Evolutionary conservation across 2,329 filamentous ascomycete species (phyloP), one percentile per base, ranked within the genome.

Genomic region (Fusarium algeriense): DNA sequence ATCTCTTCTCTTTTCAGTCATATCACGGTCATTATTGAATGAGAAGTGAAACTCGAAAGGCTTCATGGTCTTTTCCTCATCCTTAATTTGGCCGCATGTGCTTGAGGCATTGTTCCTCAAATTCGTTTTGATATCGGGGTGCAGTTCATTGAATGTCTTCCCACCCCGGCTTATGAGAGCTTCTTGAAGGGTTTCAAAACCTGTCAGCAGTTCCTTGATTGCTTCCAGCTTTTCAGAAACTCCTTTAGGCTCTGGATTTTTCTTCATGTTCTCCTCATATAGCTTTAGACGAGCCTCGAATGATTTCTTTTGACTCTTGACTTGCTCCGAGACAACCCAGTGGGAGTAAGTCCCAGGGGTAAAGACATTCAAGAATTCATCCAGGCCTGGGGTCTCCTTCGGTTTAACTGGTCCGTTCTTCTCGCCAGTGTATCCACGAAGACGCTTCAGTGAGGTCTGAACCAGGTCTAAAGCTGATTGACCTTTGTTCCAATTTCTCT

Each of bases 131-230:
- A 85, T 79, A 3, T 88, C 81, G 0, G 91, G 91, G 77, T 92
- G 80, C 10, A 93, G 80, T 49, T 94, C 87, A 15, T 80, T 76
- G 76, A 93, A 94, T 0, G 87, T 86, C 79, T 93, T 94, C 4
- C 87, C 93, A 1, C 87, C 89, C 62, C 85, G 88, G 7, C 87
- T 83, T 1, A 76, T 69, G 17, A 91, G 80, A 17, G 88, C 76
- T 11, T 84, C 80, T 13, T 83, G 69, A 20, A 76, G 54, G 34
- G 59, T 30, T 41, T 69, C 35, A 5, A 73, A 76, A 6, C 56
- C 56, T 43, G 20, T 34, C 11, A 72, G 17, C 20, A 71, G 50
- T 14, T 76, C 74, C 17, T 66, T 61, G 41, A 93, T 85, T 1
- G 87, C 88, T 9, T 82, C 81, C 53, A 83, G 81, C 78, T 93